Conservation (phyloP, 345 rosid genomes). For the Eucalyptus polybractea region DNA sequence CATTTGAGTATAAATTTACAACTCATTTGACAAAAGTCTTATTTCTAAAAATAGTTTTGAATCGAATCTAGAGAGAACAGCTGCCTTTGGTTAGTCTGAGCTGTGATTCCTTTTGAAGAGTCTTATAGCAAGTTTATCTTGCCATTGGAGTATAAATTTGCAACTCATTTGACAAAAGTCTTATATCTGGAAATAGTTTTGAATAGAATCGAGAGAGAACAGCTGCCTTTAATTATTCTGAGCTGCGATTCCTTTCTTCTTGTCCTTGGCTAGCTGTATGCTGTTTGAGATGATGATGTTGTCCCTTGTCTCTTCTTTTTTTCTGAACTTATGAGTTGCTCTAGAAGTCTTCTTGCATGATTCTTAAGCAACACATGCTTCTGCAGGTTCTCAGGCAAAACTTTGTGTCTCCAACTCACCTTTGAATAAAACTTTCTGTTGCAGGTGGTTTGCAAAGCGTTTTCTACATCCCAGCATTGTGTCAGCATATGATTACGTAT, state of each 20-base stretch:
- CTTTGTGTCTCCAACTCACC: background rate
- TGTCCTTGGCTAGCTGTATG: background rate
- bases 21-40: background rate
- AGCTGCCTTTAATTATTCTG: background rate
- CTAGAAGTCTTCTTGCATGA: background rate
- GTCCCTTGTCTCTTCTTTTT: background rate
- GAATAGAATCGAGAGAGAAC: background rate
- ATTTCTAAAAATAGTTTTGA: background rate
- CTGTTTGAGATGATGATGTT: background rate
- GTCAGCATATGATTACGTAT: constrained; percentile 70
- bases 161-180: background rate
- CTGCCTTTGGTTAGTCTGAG: background rate
- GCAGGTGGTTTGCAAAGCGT: constrained; percentile 99
- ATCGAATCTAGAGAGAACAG: background rate
- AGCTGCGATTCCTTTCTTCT: background rate
- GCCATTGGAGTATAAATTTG: background rate
- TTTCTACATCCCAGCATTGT: constrained; percentile 92
- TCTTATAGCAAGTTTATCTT: background rate
- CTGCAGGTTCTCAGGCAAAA: background rate
- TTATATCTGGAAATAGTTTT: background rate
- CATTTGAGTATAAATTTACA: background rate
- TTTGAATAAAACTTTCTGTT: background rate
- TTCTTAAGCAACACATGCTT: background rate
- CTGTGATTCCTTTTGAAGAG: background rate
- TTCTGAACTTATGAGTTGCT: background rate